phyloP scores from a whole-genome alignment of 2,329 filamentous ascomycete genomes.

The Beauveria australis region DNA sequence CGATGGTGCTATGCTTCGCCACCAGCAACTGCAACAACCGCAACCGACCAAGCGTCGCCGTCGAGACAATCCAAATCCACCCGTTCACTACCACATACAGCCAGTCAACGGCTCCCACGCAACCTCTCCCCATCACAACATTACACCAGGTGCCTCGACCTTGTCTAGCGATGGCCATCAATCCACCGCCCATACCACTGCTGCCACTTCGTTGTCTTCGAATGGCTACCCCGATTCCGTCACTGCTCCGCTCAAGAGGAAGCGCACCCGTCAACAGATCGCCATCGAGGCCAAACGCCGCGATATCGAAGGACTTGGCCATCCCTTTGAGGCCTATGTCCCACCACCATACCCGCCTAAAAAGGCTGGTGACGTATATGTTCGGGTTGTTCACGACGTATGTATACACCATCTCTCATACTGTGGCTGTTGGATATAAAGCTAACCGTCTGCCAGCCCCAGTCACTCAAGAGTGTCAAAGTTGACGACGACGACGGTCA shows the following conservation, averaged over 20 bases:
- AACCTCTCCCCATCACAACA: conserved; percentile 59
- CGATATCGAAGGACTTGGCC: conserved; percentile 61
- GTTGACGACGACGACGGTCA: conserved; percentile 96
- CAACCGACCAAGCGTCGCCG: conserved; percentile 68
- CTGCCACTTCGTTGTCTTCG: conserved; percentile 69
- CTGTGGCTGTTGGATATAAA: not conserved
- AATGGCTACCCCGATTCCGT: conserved; percentile 56
- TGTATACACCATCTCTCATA: conserved; percentile 23
- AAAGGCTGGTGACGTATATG: conserved; percentile 74
- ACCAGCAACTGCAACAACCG: conserved; percentile 24
- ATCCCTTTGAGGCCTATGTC: conserved; percentile 70
- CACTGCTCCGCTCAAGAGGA: conserved; percentile 77
- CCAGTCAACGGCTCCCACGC: conserved; percentile 58
- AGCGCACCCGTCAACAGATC: conserved; percentile 72
- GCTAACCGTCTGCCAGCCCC: conserved; percentile 8
- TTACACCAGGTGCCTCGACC: conserved; percentile 59
- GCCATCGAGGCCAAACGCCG: conserved; percentile 75
- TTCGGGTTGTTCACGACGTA: conserved; percentile 56
- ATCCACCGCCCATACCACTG: conserved; percentile 74
- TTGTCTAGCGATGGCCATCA: conserved; percentile 77
- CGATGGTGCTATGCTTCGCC: conserved; percentile 17
- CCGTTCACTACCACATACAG: conserved; percentile 55
- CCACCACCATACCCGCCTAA: conserved; percentile 82
- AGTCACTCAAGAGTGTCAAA: conserved; percentile 54
- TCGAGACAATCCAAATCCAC: conserved; percentile 45